Base-by-base conservation (phyloP, 2,329 filamentous ascomycete genomes). In the Colletotrichum chlorophyti region DNA sequence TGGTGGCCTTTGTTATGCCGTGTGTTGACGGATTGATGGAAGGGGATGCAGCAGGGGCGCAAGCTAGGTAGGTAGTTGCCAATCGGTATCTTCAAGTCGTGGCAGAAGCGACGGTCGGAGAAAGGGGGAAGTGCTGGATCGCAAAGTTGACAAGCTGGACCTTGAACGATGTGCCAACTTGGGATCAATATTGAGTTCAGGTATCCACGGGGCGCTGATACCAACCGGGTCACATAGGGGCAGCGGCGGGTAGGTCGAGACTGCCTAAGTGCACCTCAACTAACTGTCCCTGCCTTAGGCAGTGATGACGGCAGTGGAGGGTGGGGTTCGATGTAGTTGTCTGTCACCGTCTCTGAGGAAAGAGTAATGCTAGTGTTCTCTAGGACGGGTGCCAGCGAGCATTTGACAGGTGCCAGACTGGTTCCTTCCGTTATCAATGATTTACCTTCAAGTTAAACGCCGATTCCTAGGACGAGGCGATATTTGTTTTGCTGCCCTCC, bases 1-100 rank as follows among this genome's bases (percentile, higher is more conserved):
- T 96, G 65, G 66, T 76, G 53, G 58, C 37, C 61, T 62, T 49
- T 52, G 35, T 41, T 55, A n/a, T n/a, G n/a, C n/a, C 24, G 17
- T 15, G 27, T 46, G 27, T 37, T 17, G 14, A 21, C 15, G 26
- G 32, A 2, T 9, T 15, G 21, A 29, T 15, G 21, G 8, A 10
- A 19, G 43, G 14, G 14, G 19, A 15, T 17, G 10, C 5, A 10
- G 32, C 12, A 14, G 15, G n/a, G 10, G 15, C 26, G 17, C 17
- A 15, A 26, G 10, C 17, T 12, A n/a, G 1, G 21, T n/a, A n/a
- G n/a, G n/a, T n/a, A 31, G 21, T 55, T 12, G 17, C 23, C 11
- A 12, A 14, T 6, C 32, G 40, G 31, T 35, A 15, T 31, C 11
- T 53, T 21, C 8, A 10, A 15, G 35, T 40, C 29, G 51, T 34